phyloP scores from a whole-genome alignment of 805 yeast genomes.

The Grigorovia yakushimaensis region DNA sequence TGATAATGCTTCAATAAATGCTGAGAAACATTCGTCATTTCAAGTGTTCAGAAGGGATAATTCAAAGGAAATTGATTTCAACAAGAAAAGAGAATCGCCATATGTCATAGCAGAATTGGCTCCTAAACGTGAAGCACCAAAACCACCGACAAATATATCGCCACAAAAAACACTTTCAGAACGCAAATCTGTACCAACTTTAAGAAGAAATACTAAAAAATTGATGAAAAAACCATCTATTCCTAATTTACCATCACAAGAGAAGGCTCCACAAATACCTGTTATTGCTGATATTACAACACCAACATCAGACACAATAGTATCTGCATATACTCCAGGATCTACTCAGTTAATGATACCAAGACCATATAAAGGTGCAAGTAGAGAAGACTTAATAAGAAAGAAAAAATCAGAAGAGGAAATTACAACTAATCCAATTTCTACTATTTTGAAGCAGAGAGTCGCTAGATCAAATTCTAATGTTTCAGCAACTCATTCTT shows the following conservation, averaged over 20 bases:
- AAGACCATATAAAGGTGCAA: conserved; percentile 32
- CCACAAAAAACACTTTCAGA: conserved; percentile 15
- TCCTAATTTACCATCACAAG: conserved; percentile 2
- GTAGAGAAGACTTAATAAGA: conserved; percentile 5
- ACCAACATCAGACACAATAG: conserved; percentile 12
- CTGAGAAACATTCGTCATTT: conserved; percentile 33
- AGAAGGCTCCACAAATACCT: not conserved
- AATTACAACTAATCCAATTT: conserved; percentile 6
- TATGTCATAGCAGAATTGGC: conserved; percentile 48
- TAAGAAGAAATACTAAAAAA: conserved; percentile 13
- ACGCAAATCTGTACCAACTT: conserved; percentile 9
- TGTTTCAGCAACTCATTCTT: conserved; percentile 8
- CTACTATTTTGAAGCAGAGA: conserved; percentile 10
- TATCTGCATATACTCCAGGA: conserved; percentile 35
- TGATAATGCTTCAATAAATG: not conserved
- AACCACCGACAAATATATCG: conserved; percentile 40
- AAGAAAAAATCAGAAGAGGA: conserved; percentile 9
- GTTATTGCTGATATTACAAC: not conserved
- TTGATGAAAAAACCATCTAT: conserved; percentile 3
- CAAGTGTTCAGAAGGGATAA: conserved; percentile 54
- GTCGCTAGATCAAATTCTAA: conserved; percentile 16
- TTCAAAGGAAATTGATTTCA: conserved; percentile 72
- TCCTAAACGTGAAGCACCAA: conserved; percentile 65
- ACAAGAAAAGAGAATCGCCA: conserved; percentile 68
- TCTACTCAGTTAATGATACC: conserved; percentile 35